Conservation (phyloP, 495 filamentous ascomycete genomes). For the Hyaloscypha finlandica region DNA sequence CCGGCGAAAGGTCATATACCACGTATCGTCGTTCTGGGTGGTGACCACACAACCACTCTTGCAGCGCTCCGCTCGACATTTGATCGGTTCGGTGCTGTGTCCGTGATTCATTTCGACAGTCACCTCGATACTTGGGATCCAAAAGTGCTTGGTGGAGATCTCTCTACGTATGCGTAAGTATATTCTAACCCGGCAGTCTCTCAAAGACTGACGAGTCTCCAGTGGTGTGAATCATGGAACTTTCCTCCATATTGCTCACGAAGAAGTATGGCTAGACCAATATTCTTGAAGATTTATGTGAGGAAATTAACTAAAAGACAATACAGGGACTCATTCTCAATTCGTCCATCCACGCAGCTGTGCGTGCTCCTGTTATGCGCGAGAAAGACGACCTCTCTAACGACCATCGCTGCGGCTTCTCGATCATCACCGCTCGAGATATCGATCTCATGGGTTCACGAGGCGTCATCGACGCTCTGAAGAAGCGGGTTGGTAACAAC, state of each 20-base stretch:
- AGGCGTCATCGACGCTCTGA: not conserved
- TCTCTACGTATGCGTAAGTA: constrained; percentile 36
- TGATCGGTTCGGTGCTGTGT: not conserved
- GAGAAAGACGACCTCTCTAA: not conserved
- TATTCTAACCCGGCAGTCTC: not conserved
- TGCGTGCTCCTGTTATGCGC: not conserved
- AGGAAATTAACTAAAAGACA: not conserved
- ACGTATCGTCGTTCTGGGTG: not conserved
- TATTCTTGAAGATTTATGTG: too few relatives aligned
- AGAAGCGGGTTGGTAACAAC: not conserved
- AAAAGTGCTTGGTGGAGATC: constrained; percentile 1
- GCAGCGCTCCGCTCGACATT: not conserved
- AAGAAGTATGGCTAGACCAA: not conserved
- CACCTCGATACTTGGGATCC: not conserved
- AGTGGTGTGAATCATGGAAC: not conserved
- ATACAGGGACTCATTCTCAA: not conserved
- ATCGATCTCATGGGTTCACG: not conserved
- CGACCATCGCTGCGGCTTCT: not conserved
- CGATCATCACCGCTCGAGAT: not conserved
- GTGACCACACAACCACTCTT: not conserved
- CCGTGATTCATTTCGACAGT: not conserved
- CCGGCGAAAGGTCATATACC: not conserved
- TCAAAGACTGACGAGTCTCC: not conserved
- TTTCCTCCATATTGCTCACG: not conserved
- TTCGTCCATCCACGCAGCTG: not conserved